Conservation (phyloP, 495 filamentous ascomycete species). For the Annulohypoxylon moriforme region DNA sequence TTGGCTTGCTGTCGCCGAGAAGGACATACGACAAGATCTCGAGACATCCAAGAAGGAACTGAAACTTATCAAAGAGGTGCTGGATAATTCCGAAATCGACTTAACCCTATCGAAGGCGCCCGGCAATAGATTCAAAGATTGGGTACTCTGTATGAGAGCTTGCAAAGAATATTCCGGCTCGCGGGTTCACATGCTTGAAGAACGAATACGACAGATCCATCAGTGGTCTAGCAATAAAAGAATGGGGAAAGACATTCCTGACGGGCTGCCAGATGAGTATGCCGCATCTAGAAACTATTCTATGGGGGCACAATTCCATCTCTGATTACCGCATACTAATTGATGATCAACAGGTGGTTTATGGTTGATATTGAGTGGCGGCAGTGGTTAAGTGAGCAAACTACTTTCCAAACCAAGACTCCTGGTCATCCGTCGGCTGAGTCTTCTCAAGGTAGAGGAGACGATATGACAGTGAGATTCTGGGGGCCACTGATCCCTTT, state of each 20-base stretch:
- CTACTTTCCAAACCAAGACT: constrained; percentile 4
- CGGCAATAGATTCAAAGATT: constrained; percentile 5
- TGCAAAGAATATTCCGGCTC: constrained; percentile 45
- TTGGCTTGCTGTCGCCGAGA: constrained; percentile 34
- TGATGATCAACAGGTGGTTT: constrained; percentile 30
- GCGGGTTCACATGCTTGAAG: constrained; percentile 38
- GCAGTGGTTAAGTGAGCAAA: constrained; percentile 44
- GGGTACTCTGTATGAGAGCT: constrained; percentile 34
- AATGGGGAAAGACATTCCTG: constrained; percentile 29
- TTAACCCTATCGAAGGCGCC: neutral
- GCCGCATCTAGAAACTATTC: neutral
- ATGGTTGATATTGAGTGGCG: constrained; percentile 42
- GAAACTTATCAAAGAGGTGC: constrained; percentile 33
- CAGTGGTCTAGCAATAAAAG: constrained; percentile 24
- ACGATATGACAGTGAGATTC: neutral
- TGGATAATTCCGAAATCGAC: constrained; percentile 27
- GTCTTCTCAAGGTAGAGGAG: neutral
- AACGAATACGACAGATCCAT: constrained; percentile 40
- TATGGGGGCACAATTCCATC: neutral
- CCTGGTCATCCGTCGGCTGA: neutral
- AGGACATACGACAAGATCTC: constrained; percentile 27
- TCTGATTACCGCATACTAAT: too few species aligned
- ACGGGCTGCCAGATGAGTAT: constrained; percentile 44
- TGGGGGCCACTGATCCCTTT: constrained; percentile 37
- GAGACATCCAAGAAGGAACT: constrained; percentile 42